Percentiles rank a stretch among this genome's conserved stretches.
Conservation (phyloP, 2,329 filamentous ascomycete genomes). For the Neoscytalidium dimidiatum region DNA sequence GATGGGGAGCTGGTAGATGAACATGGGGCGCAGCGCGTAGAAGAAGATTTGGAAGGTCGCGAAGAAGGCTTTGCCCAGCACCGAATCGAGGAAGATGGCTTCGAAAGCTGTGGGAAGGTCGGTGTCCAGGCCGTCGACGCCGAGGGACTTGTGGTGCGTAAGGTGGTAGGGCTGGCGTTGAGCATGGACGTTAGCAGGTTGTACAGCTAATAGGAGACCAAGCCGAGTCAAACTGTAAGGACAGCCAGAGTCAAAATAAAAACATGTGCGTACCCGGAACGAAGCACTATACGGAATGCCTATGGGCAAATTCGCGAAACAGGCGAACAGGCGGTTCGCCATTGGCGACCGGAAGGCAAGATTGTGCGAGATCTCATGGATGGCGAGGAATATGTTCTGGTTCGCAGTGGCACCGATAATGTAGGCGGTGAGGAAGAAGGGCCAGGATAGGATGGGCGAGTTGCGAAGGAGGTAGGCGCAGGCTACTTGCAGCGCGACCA, state of each 20-base stretch:
- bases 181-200: constrained; percentile 25
- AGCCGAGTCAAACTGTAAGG: background rate
- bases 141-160: constrained; percentile 97
- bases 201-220: background rate
- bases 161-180: constrained; percentile 87
- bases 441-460: constrained; percentile 77
- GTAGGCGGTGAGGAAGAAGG: constrained; percentile 86
- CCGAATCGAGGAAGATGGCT: constrained; percentile 88
- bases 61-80: constrained; percentile 97
- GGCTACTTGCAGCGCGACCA: constrained; percentile 78
- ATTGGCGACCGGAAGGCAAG: constrained; percentile 81
- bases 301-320: constrained; percentile 94
- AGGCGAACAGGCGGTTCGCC: constrained; percentile 82
- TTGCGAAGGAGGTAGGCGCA: constrained; percentile 77
- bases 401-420: constrained; percentile 92
- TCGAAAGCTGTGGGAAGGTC: constrained; percentile 92
- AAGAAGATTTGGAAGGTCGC: constrained; percentile 99
- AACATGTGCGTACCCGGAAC: constrained; percentile 73
- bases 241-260: background rate
- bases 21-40: constrained; percentile 95
- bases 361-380: constrained; percentile 99
- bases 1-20: constrained; percentile 85
- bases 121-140: constrained; percentile 92
- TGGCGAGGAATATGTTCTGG: constrained; percentile 97
- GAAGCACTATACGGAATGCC: constrained; percentile 94